Evolutionary conservation across 208 protist genomes (phyloP), one percentile per base, ranked within the genome.

Genomic region (Balamuthia mandrillaris): DNA sequence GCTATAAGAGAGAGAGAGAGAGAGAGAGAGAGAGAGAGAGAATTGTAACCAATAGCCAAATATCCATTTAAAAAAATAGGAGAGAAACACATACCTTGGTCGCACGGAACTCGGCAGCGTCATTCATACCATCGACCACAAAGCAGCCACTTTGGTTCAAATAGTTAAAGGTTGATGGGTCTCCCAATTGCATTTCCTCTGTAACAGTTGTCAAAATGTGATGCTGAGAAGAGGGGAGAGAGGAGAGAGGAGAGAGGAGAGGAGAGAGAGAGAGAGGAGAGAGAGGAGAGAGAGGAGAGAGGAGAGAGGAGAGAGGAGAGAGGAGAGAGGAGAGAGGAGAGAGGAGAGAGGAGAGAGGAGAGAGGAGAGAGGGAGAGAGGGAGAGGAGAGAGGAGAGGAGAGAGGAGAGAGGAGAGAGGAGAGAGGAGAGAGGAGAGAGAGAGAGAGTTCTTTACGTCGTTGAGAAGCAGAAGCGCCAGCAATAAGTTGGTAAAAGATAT

Each of bases 401-500:
- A n/a, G n/a, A n/a, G n/a, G n/a, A n/a, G n/a, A n/a, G n/a, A n/a
- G n/a, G n/a, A n/a, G n/a, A n/a, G n/a, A n/a, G n/a, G n/a, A n/a
- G n/a, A n/a, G n/a, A n/a, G n/a, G n/a, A n/a, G n/a, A n/a, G n/a
- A n/a, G n/a, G n/a, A n/a, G n/a, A n/a, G n/a, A n/a, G n/a, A n/a
- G n/a, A n/a, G n/a, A 56, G n/a, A 56, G 49, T 24, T 56, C 18
- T 18, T 42, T 44, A 81, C 72, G 45, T n/a, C 42, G 41, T 61
- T 81, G 47, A 24, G 72, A 31, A 1, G 18, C 4, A 10, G 78
- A 84, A 35, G 63, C 58, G 27, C 81, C 81, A 18, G 52, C 31
- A 65, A 58, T 37, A 12, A 86, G 45, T 90, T 98, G 96, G 86
- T 98, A 98, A 75, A 98, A 98, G 58, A 98, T 95, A 87, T 98